Percentiles rank a stretch among this genome's conserved stretches.
These are phyloP conservation scores for Blastocystis hominis DNA, from an alignment of 352 stramenopile species.

Conservation along the genomic window DNA sequence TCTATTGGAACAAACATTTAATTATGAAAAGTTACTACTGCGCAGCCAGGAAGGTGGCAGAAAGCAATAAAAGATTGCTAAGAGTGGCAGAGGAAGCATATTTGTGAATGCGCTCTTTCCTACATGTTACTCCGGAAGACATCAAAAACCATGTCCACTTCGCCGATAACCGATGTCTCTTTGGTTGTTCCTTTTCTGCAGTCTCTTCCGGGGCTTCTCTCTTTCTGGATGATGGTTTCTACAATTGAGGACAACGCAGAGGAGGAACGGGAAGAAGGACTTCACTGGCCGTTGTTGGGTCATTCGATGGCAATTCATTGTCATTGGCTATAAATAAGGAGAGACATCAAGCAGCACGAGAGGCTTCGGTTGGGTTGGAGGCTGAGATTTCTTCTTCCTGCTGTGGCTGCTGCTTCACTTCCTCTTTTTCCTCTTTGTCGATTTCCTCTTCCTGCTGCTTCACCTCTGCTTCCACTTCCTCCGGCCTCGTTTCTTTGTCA, in stretches of 20 bases:
- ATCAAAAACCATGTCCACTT: neutral
- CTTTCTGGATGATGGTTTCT: neutral
- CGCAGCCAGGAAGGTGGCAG: neutral
- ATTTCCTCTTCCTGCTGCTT: neutral
- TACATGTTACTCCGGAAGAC: neutral
- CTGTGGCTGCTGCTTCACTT: neutral
- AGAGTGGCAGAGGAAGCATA: neutral
- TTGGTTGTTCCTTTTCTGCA: neutral
- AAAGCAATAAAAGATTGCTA: neutral
- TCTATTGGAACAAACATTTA: too few relatives aligned
- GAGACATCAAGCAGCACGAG: too few relatives aligned
- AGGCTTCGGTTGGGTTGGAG: neutral
- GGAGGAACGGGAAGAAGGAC: neutral
- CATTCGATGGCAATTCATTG: too few relatives aligned
- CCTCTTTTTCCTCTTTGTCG: neutral
- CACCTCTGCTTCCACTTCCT: neutral
- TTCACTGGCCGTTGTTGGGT: neutral
- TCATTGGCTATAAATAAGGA: too few relatives aligned
- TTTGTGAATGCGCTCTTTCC: neutral
- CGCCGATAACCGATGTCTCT: neutral
- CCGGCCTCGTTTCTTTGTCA: neutral
- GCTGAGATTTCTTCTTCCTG: neutral
- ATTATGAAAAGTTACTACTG: too few relatives aligned
- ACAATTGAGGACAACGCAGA: neutral
- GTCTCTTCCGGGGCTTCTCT: neutral